phyloP scores from a whole-genome alignment of 208 protist genomes.

The Trypanosoma brucei region DNA sequence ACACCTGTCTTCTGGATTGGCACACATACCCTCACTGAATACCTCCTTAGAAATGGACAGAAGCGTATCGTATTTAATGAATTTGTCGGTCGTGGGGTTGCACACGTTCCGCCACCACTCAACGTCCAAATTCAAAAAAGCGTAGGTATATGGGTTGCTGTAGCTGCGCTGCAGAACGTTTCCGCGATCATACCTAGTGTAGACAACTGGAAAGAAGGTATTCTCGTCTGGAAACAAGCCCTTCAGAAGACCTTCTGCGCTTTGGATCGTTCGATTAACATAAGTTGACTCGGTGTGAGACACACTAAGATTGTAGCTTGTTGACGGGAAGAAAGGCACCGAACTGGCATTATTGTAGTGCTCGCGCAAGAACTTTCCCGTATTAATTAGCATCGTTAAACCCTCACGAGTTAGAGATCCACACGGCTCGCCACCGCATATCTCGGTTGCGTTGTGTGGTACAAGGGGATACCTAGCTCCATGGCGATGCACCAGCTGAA shows the following conservation, averaged over 20 bases:
- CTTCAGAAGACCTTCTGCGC: constrained; percentile 28
- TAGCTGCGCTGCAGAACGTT: constrained; percentile 29
- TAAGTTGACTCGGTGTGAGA: constrained; percentile 36
- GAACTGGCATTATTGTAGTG: constrained; percentile 24
- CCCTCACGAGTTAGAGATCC: constrained; percentile 33
- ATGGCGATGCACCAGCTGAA: constrained; percentile 48
- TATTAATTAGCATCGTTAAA: constrained; percentile 33
- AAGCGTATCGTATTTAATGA: constrained; percentile 23
- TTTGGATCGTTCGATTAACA: constrained; percentile 42
- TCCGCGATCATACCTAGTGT: constrained; percentile 24
- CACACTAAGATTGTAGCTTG: constrained; percentile 31
- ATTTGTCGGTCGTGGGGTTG: constrained; percentile 19
- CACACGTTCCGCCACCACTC: constrained; percentile 8
- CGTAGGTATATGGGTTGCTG: constrained; percentile 18
- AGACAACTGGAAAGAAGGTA: constrained; percentile 45
- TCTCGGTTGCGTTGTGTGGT: constrained; percentile 31
- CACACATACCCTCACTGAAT: constrained; percentile 34
- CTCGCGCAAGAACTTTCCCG: constrained; percentile 31
- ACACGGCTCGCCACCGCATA: constrained; percentile 36
- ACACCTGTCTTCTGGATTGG: constrained; percentile 29
- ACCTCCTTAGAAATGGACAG: constrained; percentile 29
- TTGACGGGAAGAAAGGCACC: constrained; percentile 21
- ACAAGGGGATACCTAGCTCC: constrained; percentile 33
- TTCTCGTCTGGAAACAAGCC: constrained; percentile 29
- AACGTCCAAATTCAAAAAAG: constrained; percentile 10